phyloP scores from a whole-genome alignment of 2,329 filamentous ascomycete genomes.

The Alternaria alternata region DNA sequence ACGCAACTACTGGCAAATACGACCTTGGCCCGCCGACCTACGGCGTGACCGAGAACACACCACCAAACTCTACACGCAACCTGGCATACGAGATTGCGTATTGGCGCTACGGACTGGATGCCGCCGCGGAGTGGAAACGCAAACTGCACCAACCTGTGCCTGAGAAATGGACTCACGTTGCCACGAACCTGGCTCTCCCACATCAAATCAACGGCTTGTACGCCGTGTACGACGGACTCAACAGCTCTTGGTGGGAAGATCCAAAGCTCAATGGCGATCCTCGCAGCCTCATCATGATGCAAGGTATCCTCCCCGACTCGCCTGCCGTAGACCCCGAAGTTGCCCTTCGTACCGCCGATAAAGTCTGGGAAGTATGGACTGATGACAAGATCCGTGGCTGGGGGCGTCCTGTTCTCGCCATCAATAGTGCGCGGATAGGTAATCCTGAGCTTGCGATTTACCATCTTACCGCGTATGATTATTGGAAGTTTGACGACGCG shows the following conservation, averaged over 20 bases:
- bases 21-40: slow-evolving; percentile 61
- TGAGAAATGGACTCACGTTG: slow-evolving; percentile 58
- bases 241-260: slow-evolving; percentile 38
- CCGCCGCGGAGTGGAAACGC: slow-evolving; percentile 62
- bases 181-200: slow-evolving; percentile 62
- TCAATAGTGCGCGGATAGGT: slow-evolving; percentile 39
- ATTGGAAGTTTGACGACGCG: slow-evolving; percentile 64
- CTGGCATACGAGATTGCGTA: slow-evolving; percentile 67
- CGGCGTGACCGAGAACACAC: slow-evolving; percentile 61
- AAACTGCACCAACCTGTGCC: slow-evolving; percentile 56
- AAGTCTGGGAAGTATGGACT: slow-evolving; percentile 41
- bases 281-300: slow-evolving; percentile 39
- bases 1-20: slow-evolving; percentile 60
- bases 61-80: slow-evolving; percentile 63
- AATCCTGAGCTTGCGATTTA: slow-evolving; percentile 38
- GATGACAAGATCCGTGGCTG: slow-evolving; percentile 40
- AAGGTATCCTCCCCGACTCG: slow-evolving; percentile 37
- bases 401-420: slow-evolving; percentile 42
- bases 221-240: slow-evolving; percentile 62
- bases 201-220: slow-evolving; percentile 61
- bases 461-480: slow-evolving; percentile 58
- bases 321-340: slow-evolving; percentile 32
- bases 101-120: slow-evolving; percentile 66
- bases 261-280: slow-evolving; percentile 34
- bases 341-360: slow-evolving; percentile 35